Conservation (phyloP, 1,284 basidiomycete genomes). For the Melampsora americana region DNA sequence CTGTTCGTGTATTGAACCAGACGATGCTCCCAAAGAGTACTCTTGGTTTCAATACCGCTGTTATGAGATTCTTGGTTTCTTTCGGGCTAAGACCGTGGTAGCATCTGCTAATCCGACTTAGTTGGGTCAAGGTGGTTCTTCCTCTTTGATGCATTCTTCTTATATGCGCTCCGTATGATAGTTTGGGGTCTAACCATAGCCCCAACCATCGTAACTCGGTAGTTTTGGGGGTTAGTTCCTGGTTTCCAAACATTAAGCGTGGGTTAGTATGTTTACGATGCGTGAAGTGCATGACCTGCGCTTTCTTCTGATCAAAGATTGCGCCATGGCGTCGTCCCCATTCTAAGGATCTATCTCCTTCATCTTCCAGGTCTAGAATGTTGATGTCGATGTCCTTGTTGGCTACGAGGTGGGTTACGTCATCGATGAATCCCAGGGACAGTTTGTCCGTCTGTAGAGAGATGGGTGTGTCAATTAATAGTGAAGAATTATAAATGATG, state of each 20-base stretch:
- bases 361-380: background rate
- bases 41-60: too few species aligned
- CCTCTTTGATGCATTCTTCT: background rate
- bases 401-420: background rate
- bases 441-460: background rate
- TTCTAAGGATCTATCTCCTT: too few species aligned
- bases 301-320: background rate
- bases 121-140: background rate
- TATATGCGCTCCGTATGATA: background rate
- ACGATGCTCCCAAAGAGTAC: too few species aligned
- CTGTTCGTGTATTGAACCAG: too few species aligned
- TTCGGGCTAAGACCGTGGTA: too few species aligned
- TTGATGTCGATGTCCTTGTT: background rate
- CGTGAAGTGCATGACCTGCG: background rate
- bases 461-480: background rate
- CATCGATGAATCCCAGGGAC: background rate
- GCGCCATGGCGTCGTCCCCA: background rate
- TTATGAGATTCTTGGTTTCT: too few species aligned
- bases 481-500: conserved; percentile 8
- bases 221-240: background rate
- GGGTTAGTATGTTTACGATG: background rate
- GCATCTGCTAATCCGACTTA: too few species aligned
- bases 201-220: background rate
- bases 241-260: background rate
- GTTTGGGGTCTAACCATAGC: background rate